Percentiles rank a stretch among this genome's conserved stretches.
Conservation (phyloP, 805 yeast species). For the Lachancea nothofagi region DNA sequence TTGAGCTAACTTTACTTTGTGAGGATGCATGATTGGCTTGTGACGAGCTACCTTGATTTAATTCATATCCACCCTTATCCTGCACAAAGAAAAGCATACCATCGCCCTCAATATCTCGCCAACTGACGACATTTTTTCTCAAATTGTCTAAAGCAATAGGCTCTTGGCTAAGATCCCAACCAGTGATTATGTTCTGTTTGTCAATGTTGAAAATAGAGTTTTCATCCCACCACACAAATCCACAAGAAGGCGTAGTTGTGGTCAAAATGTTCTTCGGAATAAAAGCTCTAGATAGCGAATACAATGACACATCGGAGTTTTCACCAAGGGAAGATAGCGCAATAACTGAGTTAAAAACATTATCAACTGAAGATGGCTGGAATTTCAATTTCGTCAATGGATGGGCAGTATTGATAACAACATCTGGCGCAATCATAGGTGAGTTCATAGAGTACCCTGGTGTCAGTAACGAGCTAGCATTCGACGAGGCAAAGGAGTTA, state of each 20-base stretch:
- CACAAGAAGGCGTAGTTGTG: slow-evolving; percentile 28
- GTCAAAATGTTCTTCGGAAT: slow-evolving; percentile 52
- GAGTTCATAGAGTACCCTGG: slow-evolving; percentile 8
- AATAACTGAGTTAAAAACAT: slow-evolving; percentile 53
- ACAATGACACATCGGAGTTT: slow-evolving; percentile 60
- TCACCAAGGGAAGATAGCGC: slow-evolving; percentile 72
- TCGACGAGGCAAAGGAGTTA: slow-evolving; percentile 1
- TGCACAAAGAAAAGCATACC: slow-evolving; percentile 30
- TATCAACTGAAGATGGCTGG: slow-evolving; percentile 27
- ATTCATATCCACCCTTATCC: slow-evolving; percentile 23
- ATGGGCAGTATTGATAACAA: slow-evolving; percentile 65
- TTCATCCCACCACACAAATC: slow-evolving; percentile 35
- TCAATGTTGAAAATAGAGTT: slow-evolving; percentile 31
- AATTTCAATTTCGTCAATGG: slow-evolving; percentile 57
- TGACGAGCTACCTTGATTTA: slow-evolving; percentile 1
- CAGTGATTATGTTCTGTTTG: slow-evolving; percentile 29
- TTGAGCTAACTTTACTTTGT: slow-evolving; percentile 9
- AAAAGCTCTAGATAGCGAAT: slow-evolving; percentile 63
- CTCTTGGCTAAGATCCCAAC: slow-evolving; percentile 30
- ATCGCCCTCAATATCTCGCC: slow-evolving; percentile 36
- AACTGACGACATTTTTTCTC: slow-evolving; percentile 23
- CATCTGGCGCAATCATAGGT: slow-evolving; percentile 48
- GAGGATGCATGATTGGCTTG: slow-evolving; percentile 1
- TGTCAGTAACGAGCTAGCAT: neutral
- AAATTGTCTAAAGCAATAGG: slow-evolving; percentile 31